Evolutionary conservation across 768 basidiomycete species (phyloP), one percentile per base, ranked within the genome.

Genomic region (Psilocybe tampanensis): DNA sequence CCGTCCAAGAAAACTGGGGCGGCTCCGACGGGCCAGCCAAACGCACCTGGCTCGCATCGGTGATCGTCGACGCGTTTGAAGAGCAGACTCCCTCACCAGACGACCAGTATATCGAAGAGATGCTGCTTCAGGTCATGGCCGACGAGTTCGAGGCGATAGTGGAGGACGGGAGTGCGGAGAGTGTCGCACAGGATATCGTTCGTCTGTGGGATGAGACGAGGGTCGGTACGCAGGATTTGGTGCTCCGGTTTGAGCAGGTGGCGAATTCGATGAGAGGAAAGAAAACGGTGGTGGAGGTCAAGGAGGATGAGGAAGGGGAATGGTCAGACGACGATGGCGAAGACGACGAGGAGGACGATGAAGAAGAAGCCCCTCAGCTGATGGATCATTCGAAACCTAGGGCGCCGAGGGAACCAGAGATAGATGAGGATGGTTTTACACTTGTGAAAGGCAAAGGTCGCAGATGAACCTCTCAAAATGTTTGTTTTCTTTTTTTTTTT

Each of bases 361-460:
- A 72, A 3, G 75, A 69, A n/a, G 82, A 78, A 48, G 80, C 72
- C 1, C 91, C 90, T 2, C 78, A 78, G 61, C 69, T 92, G 21
- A 61, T 89, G 18, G 77, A 82, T 54, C 72, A 62, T 41, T 58
- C 68, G 2, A 58, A 55, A 8, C 47, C 65, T 3, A 56, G 51
- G 23, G 45, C 45, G 45, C 51, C 64, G 26, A 61, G 69, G 56
- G 72, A 89, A 64, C 88, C 90, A 0, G 82, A 92, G 49, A 79
- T 95, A 0, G 95, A 98, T 64, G 91, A 95, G 59, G 95, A 98
- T 57, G 95, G 95, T 0, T 98, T 98, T 68, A 93, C 89, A 2
- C 67, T 89, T 49, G 92, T 98, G 2, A 86, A 84, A 64, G 80
- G 83, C 11, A 86, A 84, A 65, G 75, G 78, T 44, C 72, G 73